phyloP scores from a whole-genome alignment of 2,329 filamentous ascomycete genomes.

The Ophiosphaerella korrae region DNA sequence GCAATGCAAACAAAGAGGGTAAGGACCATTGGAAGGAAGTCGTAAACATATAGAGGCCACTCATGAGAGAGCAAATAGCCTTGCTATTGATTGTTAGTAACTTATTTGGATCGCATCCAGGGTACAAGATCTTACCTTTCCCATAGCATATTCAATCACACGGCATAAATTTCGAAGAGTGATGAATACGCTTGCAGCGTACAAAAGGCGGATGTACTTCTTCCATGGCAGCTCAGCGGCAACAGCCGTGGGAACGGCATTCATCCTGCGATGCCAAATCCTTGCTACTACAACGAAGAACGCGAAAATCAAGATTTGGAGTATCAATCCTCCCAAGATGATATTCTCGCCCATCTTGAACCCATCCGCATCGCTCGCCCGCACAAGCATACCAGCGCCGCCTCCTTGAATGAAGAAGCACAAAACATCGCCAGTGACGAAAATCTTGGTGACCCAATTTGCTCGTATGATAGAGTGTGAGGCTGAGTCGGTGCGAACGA shows the following conservation, averaged over 20 bases:
- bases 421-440: conserved; percentile 61
- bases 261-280: conserved; percentile 57
- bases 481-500: conserved; percentile 50
- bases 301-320: conserved; percentile 64
- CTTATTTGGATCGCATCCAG: neutral
- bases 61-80: conserved; percentile 32
- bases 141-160: conserved; percentile 53
- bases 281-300: conserved; percentile 59
- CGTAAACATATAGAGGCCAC: conserved; percentile 35
- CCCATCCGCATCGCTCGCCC: conserved; percentile 25
- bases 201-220: conserved; percentile 44
- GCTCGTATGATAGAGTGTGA: conserved; percentile 50
- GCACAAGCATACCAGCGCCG: conserved; percentile 53
- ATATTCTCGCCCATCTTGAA: conserved; percentile 55
- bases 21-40: conserved; percentile 33
- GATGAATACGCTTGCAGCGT: conserved; percentile 50
- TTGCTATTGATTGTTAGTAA: conserved; percentile 21
- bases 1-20: conserved; percentile 28
- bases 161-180: conserved; percentile 55
- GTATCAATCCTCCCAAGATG: conserved; percentile 61
- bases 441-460: conserved; percentile 59
- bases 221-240: conserved; percentile 39
- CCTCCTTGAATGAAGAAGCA: conserved; percentile 58
- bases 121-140: conserved; percentile 19
- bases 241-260: conserved; percentile 33